Evolutionary conservation across 73 alveolate species (phyloP).

Genomic region (Breviolum minutum): DNA sequence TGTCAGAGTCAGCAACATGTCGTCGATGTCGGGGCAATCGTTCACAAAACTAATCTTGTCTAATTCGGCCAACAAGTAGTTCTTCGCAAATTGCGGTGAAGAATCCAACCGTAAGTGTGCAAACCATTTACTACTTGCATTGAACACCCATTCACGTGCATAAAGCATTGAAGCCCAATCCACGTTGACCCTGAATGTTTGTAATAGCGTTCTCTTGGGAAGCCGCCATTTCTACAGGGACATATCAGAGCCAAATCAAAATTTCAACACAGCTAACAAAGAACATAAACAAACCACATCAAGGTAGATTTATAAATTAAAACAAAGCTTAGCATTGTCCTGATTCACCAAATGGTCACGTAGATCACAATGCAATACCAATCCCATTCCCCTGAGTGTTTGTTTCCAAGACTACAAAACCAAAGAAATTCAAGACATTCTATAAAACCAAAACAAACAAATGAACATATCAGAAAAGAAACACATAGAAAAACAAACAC

Average conservation of each 20-base stretch:
- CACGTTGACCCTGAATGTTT: background rate
- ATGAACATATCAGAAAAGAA: too few relatives aligned
- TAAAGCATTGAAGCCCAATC: slow-evolving; percentile 2
- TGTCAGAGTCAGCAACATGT: background rate
- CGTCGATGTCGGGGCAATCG: background rate
- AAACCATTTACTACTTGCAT: background rate
- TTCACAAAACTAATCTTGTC: background rate
- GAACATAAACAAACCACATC: too few relatives aligned
- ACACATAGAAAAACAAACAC: too few relatives aligned
- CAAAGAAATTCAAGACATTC: too few relatives aligned
- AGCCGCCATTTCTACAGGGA: background rate
- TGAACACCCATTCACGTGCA: background rate
- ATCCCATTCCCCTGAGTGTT: background rate
- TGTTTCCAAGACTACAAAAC: too few relatives aligned
- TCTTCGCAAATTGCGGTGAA: slow-evolving; percentile 12
- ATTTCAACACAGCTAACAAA: background rate
- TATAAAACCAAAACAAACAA: too few relatives aligned
- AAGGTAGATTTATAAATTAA: too few relatives aligned
- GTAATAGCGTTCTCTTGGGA: background rate
- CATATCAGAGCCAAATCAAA: background rate
- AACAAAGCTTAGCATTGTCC: too few relatives aligned
- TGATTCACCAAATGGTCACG: background rate
- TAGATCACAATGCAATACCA: background rate
- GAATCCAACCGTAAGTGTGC: slow-evolving; percentile 24
- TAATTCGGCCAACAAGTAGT: background rate